Base-by-base conservation (phyloP, 2,329 filamentous ascomycete genomes). In the Cytospora leucostoma region DNA sequence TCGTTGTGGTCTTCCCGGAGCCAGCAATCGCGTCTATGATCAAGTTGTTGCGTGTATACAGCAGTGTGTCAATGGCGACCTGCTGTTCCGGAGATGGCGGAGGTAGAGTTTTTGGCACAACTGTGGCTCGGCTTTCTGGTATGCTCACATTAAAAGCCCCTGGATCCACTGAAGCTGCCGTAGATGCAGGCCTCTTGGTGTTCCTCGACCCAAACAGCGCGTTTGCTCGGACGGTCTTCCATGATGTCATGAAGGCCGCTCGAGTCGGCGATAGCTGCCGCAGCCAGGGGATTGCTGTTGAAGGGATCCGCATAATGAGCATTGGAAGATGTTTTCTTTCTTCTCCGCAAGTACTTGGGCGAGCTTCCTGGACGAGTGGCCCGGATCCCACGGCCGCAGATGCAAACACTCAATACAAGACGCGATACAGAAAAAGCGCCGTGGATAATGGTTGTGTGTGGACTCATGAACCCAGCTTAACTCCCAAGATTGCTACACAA, bases 1-100 rank as follows among this genome's bases (percentile, higher is more conserved):
- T 65, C 3, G 63, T 62, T 6, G 63, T 65, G 2, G 63, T 65
- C 50, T 65, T 65, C 2, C 63, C 63, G 17, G 63, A 65, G 13
- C 63, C 63, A 4, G 63, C 63, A 19, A 61, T 62, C 2, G 63
- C 63, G 44, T 65, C 63, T 13, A 65, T 53, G 1, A 65, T 65
- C 21, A 65, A 5, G 17, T 65, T 65, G 51, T 59, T 19, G 17
- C 59, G 17, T 19, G 63, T 59, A 2, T 59, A 7, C 7, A 65
- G 51, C 34, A 65, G 27, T 1, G 52, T 52, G 21, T 65, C 51
- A 12, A 65, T 49, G 12, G 63, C 63, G 6, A 65, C 63, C 51
- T 59, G 51, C 56, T 65, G 63, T 53, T 65, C 63, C 27, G 33
- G 19, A 8, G 63, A 62, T 13, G 63, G 63, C 1, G 44, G 56